phyloP scores from a whole-genome alignment of 2,329 filamentous ascomycete species.

The Cylindrodendrum hubeiense region DNA sequence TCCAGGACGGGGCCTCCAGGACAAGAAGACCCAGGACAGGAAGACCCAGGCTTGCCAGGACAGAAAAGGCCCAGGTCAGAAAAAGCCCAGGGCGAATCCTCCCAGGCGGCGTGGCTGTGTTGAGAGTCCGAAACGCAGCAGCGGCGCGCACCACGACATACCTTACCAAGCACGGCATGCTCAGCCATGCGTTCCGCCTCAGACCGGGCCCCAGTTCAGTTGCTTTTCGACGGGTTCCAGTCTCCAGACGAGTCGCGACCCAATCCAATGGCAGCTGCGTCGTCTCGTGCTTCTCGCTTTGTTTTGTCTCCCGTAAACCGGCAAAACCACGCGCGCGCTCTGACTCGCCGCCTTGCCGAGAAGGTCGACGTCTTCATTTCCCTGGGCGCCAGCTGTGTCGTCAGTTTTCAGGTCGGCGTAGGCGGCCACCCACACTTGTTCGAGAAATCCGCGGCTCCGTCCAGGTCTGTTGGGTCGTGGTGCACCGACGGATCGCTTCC shows the following conservation, averaged over 20 bases:
- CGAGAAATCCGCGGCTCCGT: neutral
- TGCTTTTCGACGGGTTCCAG: neutral
- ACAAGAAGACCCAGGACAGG: no score
- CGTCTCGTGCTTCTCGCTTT: neutral
- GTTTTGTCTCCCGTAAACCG: neutral
- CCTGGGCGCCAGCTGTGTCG: constrained; percentile 29
- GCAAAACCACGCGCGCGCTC: neutral
- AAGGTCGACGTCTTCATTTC: constrained; percentile 35
- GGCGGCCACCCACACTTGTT: constrained; percentile 2
- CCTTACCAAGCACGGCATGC: constrained; percentile 15
- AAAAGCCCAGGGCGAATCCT: neutral
- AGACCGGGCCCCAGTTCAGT: neutral
- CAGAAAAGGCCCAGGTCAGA: no score
- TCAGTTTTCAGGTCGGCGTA: constrained; percentile 24
- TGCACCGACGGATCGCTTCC: neutral
- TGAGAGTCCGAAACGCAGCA: constrained; percentile 2
- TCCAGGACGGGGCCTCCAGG: no score
- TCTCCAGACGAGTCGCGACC: neutral
- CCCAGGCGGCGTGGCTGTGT: constrained; percentile 1
- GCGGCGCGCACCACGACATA: constrained; percentile 13
- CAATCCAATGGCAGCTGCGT: neutral
- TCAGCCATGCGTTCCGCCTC: constrained; percentile 15
- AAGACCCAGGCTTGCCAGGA: no score
- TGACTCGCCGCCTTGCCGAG: constrained; percentile 35
- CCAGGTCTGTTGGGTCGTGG: neutral